Base-by-base conservation (phyloP, 2,329 filamentous ascomycete species). In the Neobulgaria alba region DNA sequence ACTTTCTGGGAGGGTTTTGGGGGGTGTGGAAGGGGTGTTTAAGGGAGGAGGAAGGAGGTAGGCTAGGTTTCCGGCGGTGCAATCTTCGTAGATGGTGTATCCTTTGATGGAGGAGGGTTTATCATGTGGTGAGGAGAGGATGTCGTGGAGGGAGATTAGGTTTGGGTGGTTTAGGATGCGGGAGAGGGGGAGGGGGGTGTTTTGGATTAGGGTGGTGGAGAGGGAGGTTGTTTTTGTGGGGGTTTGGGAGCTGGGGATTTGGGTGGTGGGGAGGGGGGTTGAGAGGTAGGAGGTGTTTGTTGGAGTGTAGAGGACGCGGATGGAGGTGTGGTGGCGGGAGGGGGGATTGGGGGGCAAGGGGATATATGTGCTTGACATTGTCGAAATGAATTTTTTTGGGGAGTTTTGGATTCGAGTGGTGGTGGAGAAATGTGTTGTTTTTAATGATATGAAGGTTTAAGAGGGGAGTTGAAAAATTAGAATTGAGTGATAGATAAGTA, bases 61-160 rank as follows among this genome's bases (percentile, higher is more conserved):
- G 17, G 61, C 60, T 26, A 77, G 63, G 30, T 62, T 69, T 23
- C 71, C 71, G 3, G 66, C 70, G 43, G 73, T 67, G 57, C 70
- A 73, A 40, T 63, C 68, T 54, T 77, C 72, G 65, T 66, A 74
- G 16, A 75, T 57, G 12, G 69, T 53, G 44, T 65, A 59, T 34
- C 58, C 58, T 18, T 20, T 20, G 15, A 26, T 7, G 12, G 7
- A 7, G 12, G 23, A 7, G 23, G 12, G 7, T 26, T 26, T 7
- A 18, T 35, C 33, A 7, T 26, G 23, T 7, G 15, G 33, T n/a
- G 33, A 21, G n/a, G 15, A 15, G 12, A 54, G 46, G n/a, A 58
- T 48, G 21, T 57, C 56, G 44, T 58, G 47, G 9, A 59, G 47
- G 3, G 49, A 53, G 35, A 58, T 49, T 21, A 58, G 46, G 32